Evolutionary conservation across 495 filamentous ascomycete genomes (phyloP), one percentile per base, ranked within the genome.

Genomic region (Thozetella sp.): DNA sequence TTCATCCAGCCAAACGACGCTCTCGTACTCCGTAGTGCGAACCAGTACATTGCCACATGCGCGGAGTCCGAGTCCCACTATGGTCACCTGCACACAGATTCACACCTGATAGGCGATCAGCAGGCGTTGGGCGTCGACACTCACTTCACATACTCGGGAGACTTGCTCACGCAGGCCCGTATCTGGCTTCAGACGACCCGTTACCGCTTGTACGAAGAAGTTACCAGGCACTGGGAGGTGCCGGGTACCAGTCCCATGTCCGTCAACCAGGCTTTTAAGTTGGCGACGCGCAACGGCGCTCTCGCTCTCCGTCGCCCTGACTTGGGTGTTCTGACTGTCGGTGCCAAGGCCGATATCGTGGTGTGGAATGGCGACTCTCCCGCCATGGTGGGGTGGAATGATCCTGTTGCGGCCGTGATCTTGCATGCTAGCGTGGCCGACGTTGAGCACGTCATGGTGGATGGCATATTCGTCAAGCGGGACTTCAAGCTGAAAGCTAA

Each of bases 361-460:
- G 68, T 83, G 20, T 83, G 78, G 66, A 63, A 80, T 53, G 78
- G 75, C n/a, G 66, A 64, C 1, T 64, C 74, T 1, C 79, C 80
- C 0, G 63, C 62, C 6, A 70, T 83, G 73, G 59, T 83, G 1
- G 79, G 78, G 0, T 78, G 76, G 72, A 60, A 51, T 20, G 80
- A 83, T 59, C 77, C 80, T 12, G 73, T 83, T 25, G 78, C 80
- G 2, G 80, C 80, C 0, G 68, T 83, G 19, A 70, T 83, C 6
- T 62, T 83, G 51, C 80, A 83, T 46, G 70, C 76, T 2, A 76
- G 69, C 40, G 69, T 77, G 11, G 77, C 74, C 0, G 77, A 83
- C 55, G 63, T 83, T 30, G 65, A 75, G 48, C 68, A 74, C 51
- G 79, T 83, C 15, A 10, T 62, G 26, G 57, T 65, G 2, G 59